phyloP scores from a whole-genome alignment of 768 basidiomycete genomes.

The Amanita subjunquillea region DNA sequence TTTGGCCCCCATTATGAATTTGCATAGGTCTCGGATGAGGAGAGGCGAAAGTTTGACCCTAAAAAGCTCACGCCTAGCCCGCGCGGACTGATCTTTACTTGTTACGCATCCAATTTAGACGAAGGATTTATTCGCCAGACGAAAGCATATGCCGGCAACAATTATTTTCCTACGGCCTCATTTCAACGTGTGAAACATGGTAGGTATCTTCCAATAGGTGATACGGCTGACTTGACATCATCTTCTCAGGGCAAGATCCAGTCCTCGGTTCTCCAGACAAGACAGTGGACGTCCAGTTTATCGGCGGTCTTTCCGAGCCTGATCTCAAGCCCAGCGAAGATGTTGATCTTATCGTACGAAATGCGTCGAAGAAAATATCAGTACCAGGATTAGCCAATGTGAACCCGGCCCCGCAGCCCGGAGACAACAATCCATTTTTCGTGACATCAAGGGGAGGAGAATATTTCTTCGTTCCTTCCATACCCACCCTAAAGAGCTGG shows the following conservation, averaged over 20 bases:
- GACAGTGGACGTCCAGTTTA: background rate
- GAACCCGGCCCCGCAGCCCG: too few species aligned
- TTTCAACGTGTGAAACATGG: background rate
- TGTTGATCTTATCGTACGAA: too few species aligned
- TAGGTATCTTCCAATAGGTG: background rate
- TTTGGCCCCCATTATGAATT: too few species aligned
- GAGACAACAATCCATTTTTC: conserved; percentile 3
- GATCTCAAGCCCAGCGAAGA: too few species aligned
- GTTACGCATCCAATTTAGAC: background rate
- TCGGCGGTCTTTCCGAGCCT: too few species aligned
- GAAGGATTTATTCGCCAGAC: background rate
- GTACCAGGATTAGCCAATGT: too few species aligned
- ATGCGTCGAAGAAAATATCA: too few species aligned
- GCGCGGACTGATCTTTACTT: background rate
- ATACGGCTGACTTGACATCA: too few species aligned
- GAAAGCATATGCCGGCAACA: background rate
- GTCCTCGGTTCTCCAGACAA: background rate
- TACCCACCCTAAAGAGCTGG: conserved; percentile 11
- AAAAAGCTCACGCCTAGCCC: background rate
- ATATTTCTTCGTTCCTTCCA: conserved; percentile 16
- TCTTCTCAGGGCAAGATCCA: background rate
- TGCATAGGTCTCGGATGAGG: background rate
- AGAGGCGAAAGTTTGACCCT: background rate
- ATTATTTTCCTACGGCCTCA: background rate
- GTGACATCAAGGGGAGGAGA: conserved; percentile 14